Conservation (phyloP, 2,329 filamentous ascomycete species). For the Penicillium freii region DNA sequence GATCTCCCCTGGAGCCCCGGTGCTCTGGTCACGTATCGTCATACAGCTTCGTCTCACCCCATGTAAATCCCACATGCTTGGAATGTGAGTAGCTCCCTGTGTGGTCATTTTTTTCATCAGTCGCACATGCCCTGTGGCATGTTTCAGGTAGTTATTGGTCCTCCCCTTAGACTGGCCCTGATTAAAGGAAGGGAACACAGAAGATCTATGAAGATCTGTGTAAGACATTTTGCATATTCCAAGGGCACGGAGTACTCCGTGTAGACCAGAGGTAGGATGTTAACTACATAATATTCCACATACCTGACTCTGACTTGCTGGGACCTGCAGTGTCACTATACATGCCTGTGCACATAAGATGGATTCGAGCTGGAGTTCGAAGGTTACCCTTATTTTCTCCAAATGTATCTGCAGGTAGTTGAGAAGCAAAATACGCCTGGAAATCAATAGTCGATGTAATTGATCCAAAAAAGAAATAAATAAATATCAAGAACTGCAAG, state of each 20-base stretch:
- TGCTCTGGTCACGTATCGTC: slow-evolving; percentile 1
- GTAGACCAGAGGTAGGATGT: not conserved
- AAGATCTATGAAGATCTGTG: not conserved
- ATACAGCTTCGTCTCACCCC: slow-evolving; percentile 2
- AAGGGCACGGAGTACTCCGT: not conserved
- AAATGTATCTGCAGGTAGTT: slow-evolving; percentile 21
- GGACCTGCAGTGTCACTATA: slow-evolving; percentile 8
- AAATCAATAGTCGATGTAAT: slow-evolving; percentile 13
- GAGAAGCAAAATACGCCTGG: not conserved
- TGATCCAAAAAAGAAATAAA: not conserved
- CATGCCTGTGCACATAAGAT: not conserved
- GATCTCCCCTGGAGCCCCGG: not conserved
- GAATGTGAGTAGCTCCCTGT: not conserved
- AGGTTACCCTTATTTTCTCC: not conserved
- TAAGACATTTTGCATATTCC: not conserved
- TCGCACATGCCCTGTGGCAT: not conserved
- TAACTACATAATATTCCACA: not conserved
- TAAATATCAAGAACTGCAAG: slow-evolving; percentile 6
- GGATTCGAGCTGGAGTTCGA: not conserved
- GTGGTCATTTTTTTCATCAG: not conserved
- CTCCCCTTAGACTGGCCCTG: not conserved
- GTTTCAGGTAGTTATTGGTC: not conserved
- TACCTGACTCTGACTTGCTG: not conserved
- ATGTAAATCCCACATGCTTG: not conserved
- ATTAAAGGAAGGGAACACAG: not conserved